Conservation (phyloP, 768 basidiomycete genomes). For the Boletales sp. region DNA sequence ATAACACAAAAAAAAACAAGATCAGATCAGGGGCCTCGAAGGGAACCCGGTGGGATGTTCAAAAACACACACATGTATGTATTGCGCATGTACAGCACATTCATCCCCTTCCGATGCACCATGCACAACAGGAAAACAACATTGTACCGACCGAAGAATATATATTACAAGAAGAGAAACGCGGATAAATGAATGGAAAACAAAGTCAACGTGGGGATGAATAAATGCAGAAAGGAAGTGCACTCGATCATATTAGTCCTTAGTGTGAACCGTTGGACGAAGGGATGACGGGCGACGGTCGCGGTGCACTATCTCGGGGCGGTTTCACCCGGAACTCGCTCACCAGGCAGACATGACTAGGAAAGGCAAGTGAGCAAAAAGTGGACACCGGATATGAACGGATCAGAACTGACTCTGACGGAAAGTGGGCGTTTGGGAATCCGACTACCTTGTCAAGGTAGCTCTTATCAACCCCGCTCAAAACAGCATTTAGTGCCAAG, state of each 20-base stretch:
- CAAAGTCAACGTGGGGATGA: constrained; percentile 2
- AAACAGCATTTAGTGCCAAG: constrained; percentile 73
- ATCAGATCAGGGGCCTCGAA: too few relatives aligned
- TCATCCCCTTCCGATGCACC: too few relatives aligned
- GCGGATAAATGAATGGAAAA: constrained; percentile 17
- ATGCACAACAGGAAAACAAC: constrained; percentile 3
- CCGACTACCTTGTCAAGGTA: constrained; percentile 93
- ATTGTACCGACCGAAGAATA: constrained; percentile 25
- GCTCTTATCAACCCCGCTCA: constrained; percentile 79
- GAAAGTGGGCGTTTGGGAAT: constrained; percentile 96
- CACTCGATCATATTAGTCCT: neutral
- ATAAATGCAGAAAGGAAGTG: constrained; percentile 8
- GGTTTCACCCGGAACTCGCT: constrained; percentile 80
- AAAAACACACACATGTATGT: too few relatives aligned
- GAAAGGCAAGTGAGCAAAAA: constrained; percentile 10
- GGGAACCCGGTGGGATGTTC: too few relatives aligned
- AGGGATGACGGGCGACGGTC: constrained; percentile 38
- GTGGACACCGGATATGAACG: constrained; percentile 1
- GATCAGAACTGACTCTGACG: constrained; percentile 77
- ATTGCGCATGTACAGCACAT: too few relatives aligned
- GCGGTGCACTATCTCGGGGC: constrained; percentile 45
- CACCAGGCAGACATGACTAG: constrained; percentile 69
- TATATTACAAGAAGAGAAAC: constrained; percentile 24
- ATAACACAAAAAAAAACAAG: too few relatives aligned
- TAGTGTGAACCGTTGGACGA: constrained; percentile 35